Conservation (phyloP, 106 monocot genomes). For the Vanilla planifolia region DNA sequence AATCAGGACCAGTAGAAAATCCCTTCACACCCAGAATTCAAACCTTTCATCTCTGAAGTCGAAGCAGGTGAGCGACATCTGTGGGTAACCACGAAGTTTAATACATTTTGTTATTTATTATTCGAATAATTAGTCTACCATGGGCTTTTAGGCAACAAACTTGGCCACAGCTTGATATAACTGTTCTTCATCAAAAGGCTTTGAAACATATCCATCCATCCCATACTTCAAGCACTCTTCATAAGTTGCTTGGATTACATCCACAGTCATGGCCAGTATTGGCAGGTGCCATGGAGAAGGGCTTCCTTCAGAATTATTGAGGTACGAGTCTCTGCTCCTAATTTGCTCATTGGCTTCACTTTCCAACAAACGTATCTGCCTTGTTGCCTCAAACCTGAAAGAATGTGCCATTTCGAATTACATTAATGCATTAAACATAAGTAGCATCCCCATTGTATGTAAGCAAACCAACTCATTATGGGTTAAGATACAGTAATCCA, state of each 20-base stretch:
- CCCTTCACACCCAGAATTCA: no score
- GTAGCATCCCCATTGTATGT: no score
- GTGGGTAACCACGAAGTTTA: no score
- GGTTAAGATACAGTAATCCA: no score
- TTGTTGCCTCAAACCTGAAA: slow-evolving; percentile 86
- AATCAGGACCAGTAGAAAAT: no score
- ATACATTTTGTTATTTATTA: no score
- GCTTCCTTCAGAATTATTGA: not conserved
- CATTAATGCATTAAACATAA: no score
- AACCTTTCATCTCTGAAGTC: no score
- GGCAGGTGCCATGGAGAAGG: slow-evolving; percentile 57
- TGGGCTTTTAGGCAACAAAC: slow-evolving; percentile 36
- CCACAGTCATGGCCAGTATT: slow-evolving; percentile 93
- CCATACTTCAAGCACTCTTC: slow-evolving; percentile 90
- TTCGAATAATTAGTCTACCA: no score
- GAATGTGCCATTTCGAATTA: no score
- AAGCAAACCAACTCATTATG: no score
- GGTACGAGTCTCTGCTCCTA: not conserved
- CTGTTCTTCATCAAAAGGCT: slow-evolving; percentile 88
- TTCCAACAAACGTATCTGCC: slow-evolving; percentile 77
- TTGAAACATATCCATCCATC: slow-evolving; percentile 97
- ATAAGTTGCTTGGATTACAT: slow-evolving; percentile 92
- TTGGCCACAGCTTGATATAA: slow-evolving; percentile 78
- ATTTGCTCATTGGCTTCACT: slow-evolving; percentile 36
- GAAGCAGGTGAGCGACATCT: no score